Evolutionary conservation across 2,329 filamentous ascomycete species (phyloP), one percentile per base, ranked within the genome.

Genomic region (Calonectria ilicicola): DNA sequence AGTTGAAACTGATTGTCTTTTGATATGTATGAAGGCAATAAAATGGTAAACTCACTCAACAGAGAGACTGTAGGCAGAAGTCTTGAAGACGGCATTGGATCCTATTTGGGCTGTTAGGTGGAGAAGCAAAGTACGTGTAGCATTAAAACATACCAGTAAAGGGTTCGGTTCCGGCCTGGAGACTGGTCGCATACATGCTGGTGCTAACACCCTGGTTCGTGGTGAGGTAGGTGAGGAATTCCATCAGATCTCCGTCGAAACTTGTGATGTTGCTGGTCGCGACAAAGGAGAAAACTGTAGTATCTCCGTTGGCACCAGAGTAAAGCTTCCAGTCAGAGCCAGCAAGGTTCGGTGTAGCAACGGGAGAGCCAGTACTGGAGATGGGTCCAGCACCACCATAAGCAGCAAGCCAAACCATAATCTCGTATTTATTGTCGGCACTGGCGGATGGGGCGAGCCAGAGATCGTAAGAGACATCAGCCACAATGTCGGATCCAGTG

Each of bases 371-470:
- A 26, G 67, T 63, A 2, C 70, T 65, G 0, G 75, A 77, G 27
- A 92, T 92, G 44, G 91, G 90, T 0, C 89, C 88, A 1, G 90
- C 90, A 67, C 89, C 90, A 35, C 90, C 91, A 58, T 90, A 84
- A 3, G 87, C 86, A 2, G 85, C 88, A 56, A 92, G 84, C 91
- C 91, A 93, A 77, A 93, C 86, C 91, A 93, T 93, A 81, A 93
- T 87, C 82, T 93, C 91, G 80, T 91, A 91, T 77, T 90, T 83
- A 32, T 87, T 78, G 7, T 70, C 79, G 58, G 81, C 81, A 1
- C 86, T 83, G 14, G 85, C 84, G 15, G 87, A 85, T 19, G 83
- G 83, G 17, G 85, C 84, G 38, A 90, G 90, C 85, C 92, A 92
- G 47, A 92, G 82, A 80, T 92, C 90, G 79, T 92, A 92, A 17